Evolutionary conservation across 129 eudicot species (phyloP).

Genomic region (Lactuca sativa): DNA sequence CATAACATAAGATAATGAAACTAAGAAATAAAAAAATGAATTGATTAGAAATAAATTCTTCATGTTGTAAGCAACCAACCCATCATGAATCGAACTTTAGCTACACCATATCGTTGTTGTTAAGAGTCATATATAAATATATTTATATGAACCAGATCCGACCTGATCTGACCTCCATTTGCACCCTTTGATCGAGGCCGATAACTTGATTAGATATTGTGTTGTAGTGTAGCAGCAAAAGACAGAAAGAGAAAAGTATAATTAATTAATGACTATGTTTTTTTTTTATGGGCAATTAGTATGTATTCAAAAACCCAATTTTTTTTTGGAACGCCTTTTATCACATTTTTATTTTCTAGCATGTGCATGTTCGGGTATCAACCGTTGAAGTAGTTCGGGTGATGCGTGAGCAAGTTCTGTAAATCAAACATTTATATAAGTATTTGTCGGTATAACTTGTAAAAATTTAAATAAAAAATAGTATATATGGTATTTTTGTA

Average conservation of each 20-base stretch:
- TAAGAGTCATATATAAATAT: constrained; percentile 13
- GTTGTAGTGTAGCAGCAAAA: constrained; percentile 19
- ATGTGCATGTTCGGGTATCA: constrained; percentile 60
- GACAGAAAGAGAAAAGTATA: constrained; percentile 36
- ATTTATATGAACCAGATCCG: constrained; percentile 19
- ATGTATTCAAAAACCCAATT: constrained; percentile 34
- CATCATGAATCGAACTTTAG: constrained; percentile 22
- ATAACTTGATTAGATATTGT: constrained; percentile 19
- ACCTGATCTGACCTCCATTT: background rate
- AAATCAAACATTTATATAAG: background rate
- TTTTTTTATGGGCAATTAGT: constrained; percentile 22
- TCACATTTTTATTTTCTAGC: constrained; percentile 44
- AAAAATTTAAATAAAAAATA: too few species aligned
- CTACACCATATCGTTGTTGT: constrained; percentile 31
- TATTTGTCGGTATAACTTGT: background rate
- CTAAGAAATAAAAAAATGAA: constrained; percentile 22
- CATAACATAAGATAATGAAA: background rate
- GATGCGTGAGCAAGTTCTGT: constrained; percentile 80
- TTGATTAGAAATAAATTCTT: constrained; percentile 28
- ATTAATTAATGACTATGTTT: constrained; percentile 12
- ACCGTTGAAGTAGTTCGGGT: constrained; percentile 73
- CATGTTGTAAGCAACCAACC: constrained; percentile 31
- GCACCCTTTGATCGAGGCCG: constrained; percentile 7
- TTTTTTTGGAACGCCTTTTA: constrained; percentile 19
- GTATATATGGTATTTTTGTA: background rate